Percentiles rank a stretch among this genome's conserved stretches.
These are phyloP conservation scores for Hanseniaspora singularis DNA, from an alignment of 805 yeast species.

Conservation along the genomic window DNA sequence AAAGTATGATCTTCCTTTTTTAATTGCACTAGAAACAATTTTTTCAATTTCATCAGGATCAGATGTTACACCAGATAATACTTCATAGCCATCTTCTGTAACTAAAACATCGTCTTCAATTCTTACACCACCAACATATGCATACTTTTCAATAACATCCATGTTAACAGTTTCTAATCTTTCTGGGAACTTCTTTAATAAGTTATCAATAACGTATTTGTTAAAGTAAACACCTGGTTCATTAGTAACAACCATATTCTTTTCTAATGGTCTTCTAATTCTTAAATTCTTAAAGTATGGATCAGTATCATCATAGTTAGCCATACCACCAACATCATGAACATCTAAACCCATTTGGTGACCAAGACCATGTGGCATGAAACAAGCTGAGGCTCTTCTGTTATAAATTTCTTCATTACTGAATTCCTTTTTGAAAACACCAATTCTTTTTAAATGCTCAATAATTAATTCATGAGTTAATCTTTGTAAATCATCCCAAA, in stretches of 20 bases:
- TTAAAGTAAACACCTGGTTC: slow-evolving; percentile 94
- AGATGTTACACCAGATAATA: slow-evolving; percentile 69
- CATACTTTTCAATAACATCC: slow-evolving; percentile 59
- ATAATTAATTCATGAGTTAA: slow-evolving; percentile 70
- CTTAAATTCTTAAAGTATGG: slow-evolving; percentile 67
- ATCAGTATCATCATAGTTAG: slow-evolving; percentile 77
- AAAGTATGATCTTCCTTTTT: slow-evolving; percentile 50
- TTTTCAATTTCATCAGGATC: slow-evolving; percentile 72
- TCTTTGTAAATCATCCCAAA: slow-evolving; percentile 77
- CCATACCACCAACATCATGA: slow-evolving; percentile 85
- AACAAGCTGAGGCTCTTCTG: slow-evolving; percentile 60
- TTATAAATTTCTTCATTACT: slow-evolving; percentile 54
- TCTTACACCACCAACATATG: slow-evolving; percentile 93
- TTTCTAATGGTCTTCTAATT: slow-evolving; percentile 56
- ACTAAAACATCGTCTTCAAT: slow-evolving; percentile 87
- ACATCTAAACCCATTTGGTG: slow-evolving; percentile 90
- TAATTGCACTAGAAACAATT: slow-evolving; percentile 60
- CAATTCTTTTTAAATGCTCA: slow-evolving; percentile 55
- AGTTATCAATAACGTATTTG: slow-evolving; percentile 61
- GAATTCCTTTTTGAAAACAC: slow-evolving; percentile 53
- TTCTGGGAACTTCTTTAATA: slow-evolving; percentile 35
- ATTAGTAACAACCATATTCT: slow-evolving; percentile 80
- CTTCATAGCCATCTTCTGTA: slow-evolving; percentile 65
- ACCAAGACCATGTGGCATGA: slow-evolving; percentile 94
- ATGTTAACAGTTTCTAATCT: slow-evolving; percentile 49